phyloP scores from a whole-genome alignment of 108 stramenopile genomes.

The Cyclotella baltica region DNA sequence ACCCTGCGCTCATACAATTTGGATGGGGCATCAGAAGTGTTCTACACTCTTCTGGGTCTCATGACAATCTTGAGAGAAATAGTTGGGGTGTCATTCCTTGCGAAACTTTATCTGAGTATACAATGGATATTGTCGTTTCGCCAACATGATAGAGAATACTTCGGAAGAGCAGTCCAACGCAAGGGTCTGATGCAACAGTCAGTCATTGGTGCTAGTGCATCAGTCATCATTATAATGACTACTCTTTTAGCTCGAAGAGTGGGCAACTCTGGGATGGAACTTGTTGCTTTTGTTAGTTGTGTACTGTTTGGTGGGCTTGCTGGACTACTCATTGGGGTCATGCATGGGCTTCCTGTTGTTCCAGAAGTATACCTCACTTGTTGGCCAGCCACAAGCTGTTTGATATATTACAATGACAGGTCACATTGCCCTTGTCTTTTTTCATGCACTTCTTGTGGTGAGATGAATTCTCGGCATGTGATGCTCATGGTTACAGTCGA shows the following conservation, averaged over 20 bases:
- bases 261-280: neutral
- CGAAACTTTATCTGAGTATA: conserved; percentile 18
- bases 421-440: conserved; percentile 46
- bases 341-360: conserved; percentile 39
- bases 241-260: conserved; percentile 29
- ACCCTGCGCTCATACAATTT: conserved; percentile 25
- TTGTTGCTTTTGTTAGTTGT: conserved; percentile 15
- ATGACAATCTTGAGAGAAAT: conserved; percentile 45
- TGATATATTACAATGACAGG: conserved; percentile 29
- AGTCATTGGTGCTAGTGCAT: conserved; percentile 22
- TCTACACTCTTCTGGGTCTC: conserved; percentile 16
- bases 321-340: conserved; percentile 28
- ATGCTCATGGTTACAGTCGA: conserved; percentile 33
- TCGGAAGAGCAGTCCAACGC: conserved; percentile 37
- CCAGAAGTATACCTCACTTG: conserved; percentile 31
- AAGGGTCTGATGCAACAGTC: conserved; percentile 40
- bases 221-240: conserved; percentile 13
- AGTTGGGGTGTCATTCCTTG: conserved; percentile 29
- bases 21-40: neutral
- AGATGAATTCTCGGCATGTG: conserved; percentile 38
- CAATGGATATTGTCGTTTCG: conserved; percentile 27
- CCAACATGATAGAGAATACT: conserved; percentile 31
- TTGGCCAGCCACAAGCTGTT: conserved; percentile 34
- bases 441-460: conserved; percentile 41
- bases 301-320: conserved; percentile 30